Conservation (phyloP, 2,329 filamentous ascomycete species). For the Endothia cerciana region DNA sequence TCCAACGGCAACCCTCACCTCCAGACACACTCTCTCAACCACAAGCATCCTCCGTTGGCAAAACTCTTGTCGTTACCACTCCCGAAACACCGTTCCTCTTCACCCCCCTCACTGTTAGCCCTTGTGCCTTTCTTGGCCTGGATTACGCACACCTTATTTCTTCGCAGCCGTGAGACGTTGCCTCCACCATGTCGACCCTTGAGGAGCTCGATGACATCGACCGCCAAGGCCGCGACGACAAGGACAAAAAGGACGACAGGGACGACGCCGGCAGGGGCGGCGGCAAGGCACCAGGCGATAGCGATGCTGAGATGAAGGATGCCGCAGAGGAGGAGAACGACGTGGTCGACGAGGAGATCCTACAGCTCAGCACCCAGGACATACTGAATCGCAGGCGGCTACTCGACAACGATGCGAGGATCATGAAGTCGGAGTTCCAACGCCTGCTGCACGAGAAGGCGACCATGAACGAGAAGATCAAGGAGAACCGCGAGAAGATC, state of each 20-base stretch:
- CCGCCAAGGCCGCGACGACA: conserved; percentile 73
- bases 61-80: background rate
- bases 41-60: background rate
- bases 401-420: conserved; percentile 95
- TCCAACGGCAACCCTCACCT: conserved; percentile 1
- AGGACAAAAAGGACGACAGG: conserved; percentile 42
- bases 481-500: conserved; percentile 98
- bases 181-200: conserved; percentile 76
- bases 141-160: background rate
- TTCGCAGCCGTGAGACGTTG: background rate
- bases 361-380: conserved; percentile 91
- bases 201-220: conserved; percentile 91
- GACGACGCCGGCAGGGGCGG: conserved; percentile 61
- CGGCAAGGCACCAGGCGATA: conserved; percentile 60
- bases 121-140: too few relatives aligned
- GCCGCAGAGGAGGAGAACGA: conserved; percentile 70
- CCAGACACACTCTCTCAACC: background rate
- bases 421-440: conserved; percentile 98
- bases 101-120: too few relatives aligned
- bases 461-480: conserved; percentile 97
- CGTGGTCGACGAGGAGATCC: conserved; percentile 89
- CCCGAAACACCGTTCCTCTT: too few relatives aligned
- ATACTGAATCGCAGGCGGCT: conserved; percentile 88
- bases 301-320: conserved; percentile 91
- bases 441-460: conserved; percentile 93